These are phyloP conservation scores for Iberis pinnata DNA, from an alignment of 345 rosid species.

Conservation along the genomic window DNA sequence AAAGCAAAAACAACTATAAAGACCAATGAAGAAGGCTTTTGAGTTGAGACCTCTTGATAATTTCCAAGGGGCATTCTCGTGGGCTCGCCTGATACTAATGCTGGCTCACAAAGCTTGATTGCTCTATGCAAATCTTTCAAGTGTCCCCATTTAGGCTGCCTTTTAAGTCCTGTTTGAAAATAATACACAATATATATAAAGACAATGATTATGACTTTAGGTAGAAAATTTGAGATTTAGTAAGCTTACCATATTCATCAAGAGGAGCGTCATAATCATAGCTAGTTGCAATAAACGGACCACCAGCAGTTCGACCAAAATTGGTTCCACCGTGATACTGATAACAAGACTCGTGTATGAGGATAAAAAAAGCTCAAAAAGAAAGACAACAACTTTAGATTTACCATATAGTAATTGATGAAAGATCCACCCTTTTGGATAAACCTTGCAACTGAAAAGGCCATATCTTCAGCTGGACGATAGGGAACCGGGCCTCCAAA, in stretches of 20 bases:
- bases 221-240: background rate
- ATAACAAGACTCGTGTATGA: constrained; percentile 2
- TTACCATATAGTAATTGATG: constrained; percentile 94
- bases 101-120: constrained; percentile 81
- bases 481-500: constrained; percentile 94
- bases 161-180: constrained; percentile 55
- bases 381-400: constrained; percentile 6
- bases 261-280: constrained; percentile 97
- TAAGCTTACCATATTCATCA: constrained; percentile 83
- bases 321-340: constrained; percentile 99
- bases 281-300: constrained; percentile 99
- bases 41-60: constrained; percentile 66
- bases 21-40: constrained; percentile 3
- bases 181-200: background rate
- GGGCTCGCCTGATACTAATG: constrained; percentile 67
- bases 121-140: constrained; percentile 97
- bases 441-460: constrained; percentile 90
- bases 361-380: constrained; percentile 13
- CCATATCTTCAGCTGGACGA: constrained; percentile 94
- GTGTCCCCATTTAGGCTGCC: constrained; percentile 99
- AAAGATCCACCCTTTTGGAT: constrained; percentile 96
- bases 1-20: constrained; percentile 6
- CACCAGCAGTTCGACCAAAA: constrained; percentile 99
- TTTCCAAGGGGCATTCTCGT: constrained; percentile 62
- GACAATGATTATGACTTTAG: background rate